Evolutionary conservation across 2,329 filamentous ascomycete genomes (phyloP), one percentile per base, ranked within the genome.

Genomic region (Metarhizium guizhouense): DNA sequence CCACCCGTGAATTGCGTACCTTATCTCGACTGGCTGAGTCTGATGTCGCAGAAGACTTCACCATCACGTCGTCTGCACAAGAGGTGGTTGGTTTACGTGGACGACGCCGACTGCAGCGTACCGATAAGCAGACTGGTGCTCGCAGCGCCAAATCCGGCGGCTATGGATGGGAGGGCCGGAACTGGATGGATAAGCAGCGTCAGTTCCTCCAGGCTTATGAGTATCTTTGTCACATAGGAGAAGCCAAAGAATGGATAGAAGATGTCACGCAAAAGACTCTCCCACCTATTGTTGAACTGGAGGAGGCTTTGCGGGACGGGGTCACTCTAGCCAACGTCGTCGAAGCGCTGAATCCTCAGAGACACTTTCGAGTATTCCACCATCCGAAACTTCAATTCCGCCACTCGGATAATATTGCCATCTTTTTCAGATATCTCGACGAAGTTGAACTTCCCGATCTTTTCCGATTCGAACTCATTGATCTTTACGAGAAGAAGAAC

Each of bases 171-270:
- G 84, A 89, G 60, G 85, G 86, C 20, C 83, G 88, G 52, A 95
- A 93, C 68, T 99, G 94, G 94, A 99, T 99, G 93, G 94, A 99
- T 70, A 94, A 95, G 68, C 93, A 99, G 68, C 84, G 94, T 30
- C 93, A 97, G 69, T 97, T 96, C 65, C 74, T 99, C 54, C 90
- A 95, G 70, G 94, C 94, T 6, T 99, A 99, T 68, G 94, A 99
- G 70, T 99, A 99, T 68, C 86, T 99, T 42, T 99, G 94, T 68
- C 94, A 99, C 67, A 97, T 99, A 61, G 94, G 94, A 69, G 94
- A 99, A 75, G 94, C 94, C 25, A 97, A 97, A 69, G 93, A 97
- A 72, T 99, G 94, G 94, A 96, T 99, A 61, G 94, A 99, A 67
- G 78, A 95, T 68, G 84, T 96, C 57, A 90, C 94, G 55, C 84